Percentiles rank a stretch among this genome's conserved stretches.
These are phyloP conservation scores for Chamaecrista fasciculata DNA, from an alignment of 306 rosid genomes.

Conservation along the genomic window DNA sequence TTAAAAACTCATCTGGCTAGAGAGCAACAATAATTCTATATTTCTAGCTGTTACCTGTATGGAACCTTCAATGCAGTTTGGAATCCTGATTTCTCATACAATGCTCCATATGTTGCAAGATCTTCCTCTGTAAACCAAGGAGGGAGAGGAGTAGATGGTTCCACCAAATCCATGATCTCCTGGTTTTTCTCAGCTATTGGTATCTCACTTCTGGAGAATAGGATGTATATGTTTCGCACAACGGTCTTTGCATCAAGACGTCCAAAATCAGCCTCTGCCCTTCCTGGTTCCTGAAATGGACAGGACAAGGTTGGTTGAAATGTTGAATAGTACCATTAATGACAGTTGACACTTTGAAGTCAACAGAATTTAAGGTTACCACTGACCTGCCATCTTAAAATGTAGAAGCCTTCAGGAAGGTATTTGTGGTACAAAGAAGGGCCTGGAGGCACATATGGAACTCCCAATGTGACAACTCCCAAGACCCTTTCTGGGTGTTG, in stretches of 20 bases:
- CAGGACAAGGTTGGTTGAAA: conserved; percentile 27
- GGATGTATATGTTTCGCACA: conserved; percentile 62
- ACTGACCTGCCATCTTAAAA: conserved; percentile 69
- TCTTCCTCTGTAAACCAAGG: conserved; percentile 79
- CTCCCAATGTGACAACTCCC: conserved; percentile 70
- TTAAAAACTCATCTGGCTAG: neutral
- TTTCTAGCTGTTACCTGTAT: conserved; percentile 56
- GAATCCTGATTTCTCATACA: conserved; percentile 79
- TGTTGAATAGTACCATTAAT: conserved; percentile 42
- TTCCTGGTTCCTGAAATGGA: conserved; percentile 57
- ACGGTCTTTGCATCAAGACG: conserved; percentile 68
- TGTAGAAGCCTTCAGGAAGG: conserved; percentile 78
- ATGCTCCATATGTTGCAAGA: conserved; percentile 55
- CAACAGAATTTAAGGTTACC: neutral
- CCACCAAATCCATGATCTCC: conserved; percentile 88
- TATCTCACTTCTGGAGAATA: conserved; percentile 68
- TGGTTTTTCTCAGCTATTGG: conserved; percentile 70
- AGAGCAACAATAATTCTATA: neutral
- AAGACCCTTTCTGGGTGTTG: conserved; percentile 60
- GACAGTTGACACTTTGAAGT: conserved; percentile 25
- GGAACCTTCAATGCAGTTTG: conserved; percentile 67
- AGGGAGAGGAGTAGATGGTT: conserved; percentile 65
- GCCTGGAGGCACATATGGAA: conserved; percentile 53
- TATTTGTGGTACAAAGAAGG: neutral
- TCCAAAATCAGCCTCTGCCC: conserved; percentile 85